Base-by-base conservation (phyloP, 306 rosid species). In the Clitoria ternatea region DNA sequence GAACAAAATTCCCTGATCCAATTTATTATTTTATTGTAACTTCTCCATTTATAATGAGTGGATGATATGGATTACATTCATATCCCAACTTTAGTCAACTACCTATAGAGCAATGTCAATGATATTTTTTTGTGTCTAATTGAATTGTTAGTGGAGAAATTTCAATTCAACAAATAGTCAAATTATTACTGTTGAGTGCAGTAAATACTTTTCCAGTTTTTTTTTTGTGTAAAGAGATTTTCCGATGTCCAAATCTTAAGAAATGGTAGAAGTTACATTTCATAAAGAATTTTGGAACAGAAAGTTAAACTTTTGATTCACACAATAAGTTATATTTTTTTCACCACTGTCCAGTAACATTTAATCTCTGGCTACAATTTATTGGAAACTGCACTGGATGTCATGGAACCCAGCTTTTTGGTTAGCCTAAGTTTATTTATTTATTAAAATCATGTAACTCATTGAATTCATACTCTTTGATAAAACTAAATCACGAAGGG, bases 111-210 rank as follows among this genome's bases (percentile, higher is more conserved):
- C n/a, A 44, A 44, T 55, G 1, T 36, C 12, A 6, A 47, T 30
- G 45, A 30, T 33, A n/a, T 42, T 70, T 52, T 69, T 15, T 55
- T 39, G 32, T 27, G 42, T 69, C 50, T 61, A n/a, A n/a, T 52
- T 42, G 5, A 32, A 53, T 42, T 22, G 57, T 10, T 50, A 20
- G 42, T 52, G 61, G 53, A 33, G 56, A 53, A 57, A 30, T 7
- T 62, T 40, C 22, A 40, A 40, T 54, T 62, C 52, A n/a, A 30
- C 59, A 20, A 37, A 17, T 70, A 43, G 54, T 17, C 15, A 15
- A 29, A 11, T 66, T 32, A 66, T 22, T 33, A 24, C 60, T 62
- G 53, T 30, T 24, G 44, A 62, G 53, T 39, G 47, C 49, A 30
- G 18, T 30, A 5, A 50, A 60, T 11, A 22, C 27, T 52, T 22